Evolutionary conservation across 2,329 filamentous ascomycete genomes (phyloP), one percentile per base, ranked within the genome.

Genomic region (Exophiala phaeomuriformis): DNA sequence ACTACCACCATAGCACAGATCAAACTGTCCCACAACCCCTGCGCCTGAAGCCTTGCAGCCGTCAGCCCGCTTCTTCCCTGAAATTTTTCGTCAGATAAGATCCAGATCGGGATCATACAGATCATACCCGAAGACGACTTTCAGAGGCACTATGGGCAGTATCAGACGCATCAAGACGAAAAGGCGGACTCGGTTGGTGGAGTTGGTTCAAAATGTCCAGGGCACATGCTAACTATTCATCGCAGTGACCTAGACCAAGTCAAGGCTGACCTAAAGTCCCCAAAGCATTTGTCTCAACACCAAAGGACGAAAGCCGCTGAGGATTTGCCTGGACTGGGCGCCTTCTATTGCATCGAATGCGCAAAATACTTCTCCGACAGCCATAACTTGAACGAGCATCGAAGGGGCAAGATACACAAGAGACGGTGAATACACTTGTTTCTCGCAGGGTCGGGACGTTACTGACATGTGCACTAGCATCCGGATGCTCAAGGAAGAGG

Each of bases 361-460:
- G 86, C 93, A 59, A 97, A 95, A 74, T 97, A 88, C 85, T 97
- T 94, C 69, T 91, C 97, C 69, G 86, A 83, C 47, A 86, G 93
- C 61, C 71, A 79, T 64, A 94, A 88, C 63, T 75, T 95, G 53
- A 76, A 78, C 35, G 77, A 81, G 30, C 93, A 98, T 72, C 77
- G 77, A 53, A 88, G 86, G 69, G 89, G 88, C 64, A 98, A 96
- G 74, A 88, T 88, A 60, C 93, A 98, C 73, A 96, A 90, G 80
- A 82, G 90, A 75, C 86, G 86, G 88, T 89, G 66, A 62, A 49
- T 37, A 45, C 53, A 51, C 54, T 49, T 33, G 28, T 58, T 60
- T 62, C 7, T 52, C 27, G 7, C 12, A 36, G 41, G 40, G 35
- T 41, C 43, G 33, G 39, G 48, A 39, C 10, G 45, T 56, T 43